Percentiles rank a stretch among this genome's conserved stretches.
Evolutionary conservation across 2,329 filamentous ascomycete species (phyloP).

Genomic region (Pezicula carpinea): DNA sequence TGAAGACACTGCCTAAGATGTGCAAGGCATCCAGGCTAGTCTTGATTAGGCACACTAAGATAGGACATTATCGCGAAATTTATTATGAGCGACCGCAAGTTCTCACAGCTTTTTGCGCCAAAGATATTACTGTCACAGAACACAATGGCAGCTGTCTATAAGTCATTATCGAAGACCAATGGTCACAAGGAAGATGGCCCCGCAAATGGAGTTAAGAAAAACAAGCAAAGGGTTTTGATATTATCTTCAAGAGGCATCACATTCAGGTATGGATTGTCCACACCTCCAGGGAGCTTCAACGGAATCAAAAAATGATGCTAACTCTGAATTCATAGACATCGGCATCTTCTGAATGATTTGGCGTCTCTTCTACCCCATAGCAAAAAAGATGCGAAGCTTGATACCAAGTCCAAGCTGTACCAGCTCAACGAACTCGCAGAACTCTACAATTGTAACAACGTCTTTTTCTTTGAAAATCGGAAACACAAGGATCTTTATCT

Average conservation of each 20-base stretch:
- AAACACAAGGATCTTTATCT: slow-evolving; percentile 94
- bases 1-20: too few species aligned
- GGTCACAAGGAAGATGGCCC: slow-evolving; percentile 45
- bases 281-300: neutral
- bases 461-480: slow-evolving; percentile 90
- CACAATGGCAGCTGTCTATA: slow-evolving; percentile 69
- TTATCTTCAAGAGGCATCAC: slow-evolving; percentile 91
- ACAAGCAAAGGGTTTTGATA: slow-evolving; percentile 77
- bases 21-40: neutral
- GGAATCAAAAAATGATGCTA: slow-evolving; percentile 1
- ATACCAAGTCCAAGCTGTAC: slow-evolving; percentile 86
- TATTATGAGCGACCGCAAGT: slow-evolving; percentile 7
- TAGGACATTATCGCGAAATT: slow-evolving; percentile 15
- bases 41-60: slow-evolving; percentile 16
- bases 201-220: slow-evolving; percentile 51
- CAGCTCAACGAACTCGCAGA: slow-evolving; percentile 69
- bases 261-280: slow-evolving; percentile 52
- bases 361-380: slow-evolving; percentile 85
- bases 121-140: slow-evolving; percentile 12
- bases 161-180: slow-evolving; percentile 61
- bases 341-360: slow-evolving; percentile 88
- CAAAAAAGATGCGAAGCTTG: slow-evolving; percentile 93
- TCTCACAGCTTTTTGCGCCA: slow-evolving; percentile 19
- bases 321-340: slow-evolving; percentile 56
- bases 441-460: slow-evolving; percentile 90